Percentiles rank a stretch among this genome's conserved stretches.
phyloP scores from a whole-genome alignment of 176 grass and related monocot species.

The Avena atlantica region DNA sequence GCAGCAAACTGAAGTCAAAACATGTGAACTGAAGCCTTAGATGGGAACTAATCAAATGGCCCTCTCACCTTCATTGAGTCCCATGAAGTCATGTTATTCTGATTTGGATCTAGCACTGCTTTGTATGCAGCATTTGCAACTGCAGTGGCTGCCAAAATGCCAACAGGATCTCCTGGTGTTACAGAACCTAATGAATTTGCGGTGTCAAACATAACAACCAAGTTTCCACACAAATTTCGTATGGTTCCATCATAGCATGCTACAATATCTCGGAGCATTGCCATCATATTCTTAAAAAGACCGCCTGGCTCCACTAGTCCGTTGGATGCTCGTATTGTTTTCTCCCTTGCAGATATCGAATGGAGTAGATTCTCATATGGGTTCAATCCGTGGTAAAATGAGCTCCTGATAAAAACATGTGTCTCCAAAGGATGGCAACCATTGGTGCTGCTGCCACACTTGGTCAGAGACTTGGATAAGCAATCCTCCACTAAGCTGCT shows the following conservation, averaged over 20 bases:
- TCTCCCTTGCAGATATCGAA: conserved; percentile 65
- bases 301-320: conserved; percentile 60
- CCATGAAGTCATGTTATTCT: conserved; percentile 59
- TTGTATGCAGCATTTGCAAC: conserved; percentile 74
- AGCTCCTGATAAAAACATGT: conserved; percentile 55
- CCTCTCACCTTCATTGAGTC: conserved; percentile 63
- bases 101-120: conserved; percentile 63
- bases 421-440: conserved; percentile 30
- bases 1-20: conserved; percentile 15
- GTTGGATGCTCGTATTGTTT: conserved; percentile 49
- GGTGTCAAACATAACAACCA: conserved; percentile 44
- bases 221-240: conserved; percentile 56
- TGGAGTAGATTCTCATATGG: conserved; percentile 63
- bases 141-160: conserved; percentile 69
- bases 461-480: conserved; percentile 43
- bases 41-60: conserved; percentile 13
- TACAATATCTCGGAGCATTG: conserved; percentile 66
- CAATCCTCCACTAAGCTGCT: conserved; percentile 60
- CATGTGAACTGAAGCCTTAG: conserved; percentile 30
- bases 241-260: conserved; percentile 70
- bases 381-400: conserved; percentile 62
- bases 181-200: conserved; percentile 13
- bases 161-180: conserved; percentile 69
- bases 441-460: background rate
- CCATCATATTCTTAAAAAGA: conserved; percentile 78